Evolutionary conservation across 495 filamentous ascomycete species (phyloP), one percentile per base, ranked within the genome.

Genomic region (Daldinia bambusicola): DNA sequence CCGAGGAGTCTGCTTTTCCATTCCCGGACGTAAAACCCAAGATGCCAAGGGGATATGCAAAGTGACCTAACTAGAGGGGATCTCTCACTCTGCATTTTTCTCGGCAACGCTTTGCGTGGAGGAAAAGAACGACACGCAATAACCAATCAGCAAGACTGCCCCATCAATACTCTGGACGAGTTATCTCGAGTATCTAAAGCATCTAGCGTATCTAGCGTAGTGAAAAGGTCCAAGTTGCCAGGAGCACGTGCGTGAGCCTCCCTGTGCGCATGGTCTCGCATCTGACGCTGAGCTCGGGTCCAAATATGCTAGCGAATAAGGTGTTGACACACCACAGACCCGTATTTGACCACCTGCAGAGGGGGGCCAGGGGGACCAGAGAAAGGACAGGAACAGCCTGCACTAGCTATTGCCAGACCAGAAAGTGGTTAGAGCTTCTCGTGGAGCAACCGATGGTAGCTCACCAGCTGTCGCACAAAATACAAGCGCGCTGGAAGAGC

Each of bases 221-320:
- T 43, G 31, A 26, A 31, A 70, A 62, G 48, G 31, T 61, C 61
- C 61, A 38, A 51, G 55, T 66, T 64, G 55, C 50, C 14, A 31
- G 62, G 55, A 74, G 67, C 71, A 74, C 71, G 71, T 74, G 71
- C 71, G 48, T 61, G 71, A 70, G 71, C 65, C 65, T 68, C 71
- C 58, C 71, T 70, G 71, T 70, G 41, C 55, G 66, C 71, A 69
- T 65, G 67, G 67, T 48, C 62, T 70, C 55, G 61, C 60, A 74
- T 71, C 71, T 74, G 68, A 74, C 73, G 73, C 74, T 70, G 67
- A 75, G 63, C 73, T 75, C 70, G 73, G 75, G 75, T 52, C 73
- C 67, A 72, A 77, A 75, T 62, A 13, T 61, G 61, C 67, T 59
- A 66, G 56, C 75, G 75, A 77, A 77, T 77, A 40, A 76, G 65